Evolutionary conservation across 129 eudicot genomes (phyloP).

Genomic region (Pseudognaphalium luteoalbum): DNA sequence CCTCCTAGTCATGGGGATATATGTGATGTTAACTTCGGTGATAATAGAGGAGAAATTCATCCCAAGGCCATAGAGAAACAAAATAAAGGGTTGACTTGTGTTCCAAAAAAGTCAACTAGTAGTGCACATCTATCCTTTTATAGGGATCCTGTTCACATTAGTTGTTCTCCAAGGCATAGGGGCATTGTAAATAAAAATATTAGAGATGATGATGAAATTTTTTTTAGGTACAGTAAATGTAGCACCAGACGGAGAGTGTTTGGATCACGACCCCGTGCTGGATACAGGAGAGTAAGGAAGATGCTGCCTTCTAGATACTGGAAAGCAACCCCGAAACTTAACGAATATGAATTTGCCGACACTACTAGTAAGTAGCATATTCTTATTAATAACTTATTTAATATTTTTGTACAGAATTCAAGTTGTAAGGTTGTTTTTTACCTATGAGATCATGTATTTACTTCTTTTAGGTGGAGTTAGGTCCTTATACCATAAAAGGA

Average conservation of each 20-base stretch:
- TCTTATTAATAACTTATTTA: neutral
- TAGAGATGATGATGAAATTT: constrained; percentile 97
- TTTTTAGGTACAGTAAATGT: constrained; percentile 50
- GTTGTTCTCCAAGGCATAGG: constrained; percentile 53
- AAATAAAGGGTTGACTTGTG: constrained; percentile 34
- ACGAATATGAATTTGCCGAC: constrained; percentile 46
- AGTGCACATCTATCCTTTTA: constrained; percentile 63
- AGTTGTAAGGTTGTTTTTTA: neutral
- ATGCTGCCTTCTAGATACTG: constrained; percentile 74
- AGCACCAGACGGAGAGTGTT: constrained; percentile 57
- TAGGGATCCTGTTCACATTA: constrained; percentile 52
- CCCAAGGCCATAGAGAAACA: constrained; percentile 32
- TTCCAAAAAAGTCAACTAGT: constrained; percentile 50
- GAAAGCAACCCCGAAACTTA: constrained; percentile 64
- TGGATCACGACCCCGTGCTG: constrained; percentile 57
- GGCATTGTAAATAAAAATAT: constrained; percentile 58
- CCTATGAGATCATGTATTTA: constrained; percentile 5
- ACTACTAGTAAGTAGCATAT: constrained; percentile 49
- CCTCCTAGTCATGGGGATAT: constrained; percentile 34
- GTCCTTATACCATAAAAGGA: constrained; percentile 58
- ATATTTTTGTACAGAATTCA: too few relatives aligned
- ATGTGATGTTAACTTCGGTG: constrained; percentile 30
- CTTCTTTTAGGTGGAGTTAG: constrained; percentile 52
- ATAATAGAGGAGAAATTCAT: constrained; percentile 35
- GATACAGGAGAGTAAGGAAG: constrained; percentile 73